These are phyloP conservation scores for Coprinellus micaceus DNA, from an alignment of 768 basidiomycete species.

Conservation along the genomic window DNA sequence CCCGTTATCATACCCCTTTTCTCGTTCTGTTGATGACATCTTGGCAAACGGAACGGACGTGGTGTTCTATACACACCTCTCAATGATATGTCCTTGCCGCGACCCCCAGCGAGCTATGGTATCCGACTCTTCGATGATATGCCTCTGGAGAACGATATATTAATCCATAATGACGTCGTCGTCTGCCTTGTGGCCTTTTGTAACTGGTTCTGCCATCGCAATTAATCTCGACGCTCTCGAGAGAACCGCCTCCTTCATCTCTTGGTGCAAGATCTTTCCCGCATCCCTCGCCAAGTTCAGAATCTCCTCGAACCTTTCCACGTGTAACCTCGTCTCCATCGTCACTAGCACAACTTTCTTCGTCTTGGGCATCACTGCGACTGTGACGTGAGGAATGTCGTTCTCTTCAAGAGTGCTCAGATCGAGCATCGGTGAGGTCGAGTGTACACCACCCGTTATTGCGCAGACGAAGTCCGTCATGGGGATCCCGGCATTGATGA, in stretches of 20 bases:
- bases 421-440: constrained; percentile 78
- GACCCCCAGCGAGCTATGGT: background rate
- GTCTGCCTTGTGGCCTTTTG: constrained; percentile 12
- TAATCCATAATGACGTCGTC: constrained; percentile 10
- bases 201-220: constrained; percentile 52
- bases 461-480: constrained; percentile 89
- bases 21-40: background rate
- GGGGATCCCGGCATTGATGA: constrained; percentile 87
- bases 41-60: too few relatives aligned
- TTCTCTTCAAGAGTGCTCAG: constrained; percentile 87
- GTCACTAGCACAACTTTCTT: constrained; percentile 82
- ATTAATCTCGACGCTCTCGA: constrained; percentile 60
- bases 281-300: constrained; percentile 76
- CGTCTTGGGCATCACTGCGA: constrained; percentile 87
- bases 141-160: background rate
- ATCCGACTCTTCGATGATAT: background rate
- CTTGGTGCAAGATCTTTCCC: constrained; percentile 69
- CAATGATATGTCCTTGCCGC: background rate
- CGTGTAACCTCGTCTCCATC: constrained; percentile 92
- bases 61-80: background rate
- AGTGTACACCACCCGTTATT: constrained; percentile 83
- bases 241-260: constrained; percentile 76
- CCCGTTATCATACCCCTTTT: background rate
- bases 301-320: constrained; percentile 90
- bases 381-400: constrained; percentile 82